Evolutionary conservation across 78 protist genomes (phyloP).

Genomic region (Tieghemostelium lacteum): DNA sequence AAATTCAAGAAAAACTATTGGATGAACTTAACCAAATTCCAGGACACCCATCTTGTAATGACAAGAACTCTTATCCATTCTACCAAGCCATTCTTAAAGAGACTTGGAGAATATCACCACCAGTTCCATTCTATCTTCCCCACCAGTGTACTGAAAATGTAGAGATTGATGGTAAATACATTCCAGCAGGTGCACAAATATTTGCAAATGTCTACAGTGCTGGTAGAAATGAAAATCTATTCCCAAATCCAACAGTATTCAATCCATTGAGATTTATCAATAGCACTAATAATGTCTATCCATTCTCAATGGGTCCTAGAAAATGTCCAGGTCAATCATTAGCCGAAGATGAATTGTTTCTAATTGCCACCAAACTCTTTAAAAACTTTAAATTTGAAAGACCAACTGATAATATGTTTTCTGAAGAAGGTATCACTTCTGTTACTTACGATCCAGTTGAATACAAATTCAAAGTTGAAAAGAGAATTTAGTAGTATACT

Average conservation of each 20-base stretch:
- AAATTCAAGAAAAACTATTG: conserved; percentile 26
- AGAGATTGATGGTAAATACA: conserved; percentile 24
- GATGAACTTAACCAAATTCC: not conserved
- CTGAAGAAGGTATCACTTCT: not conserved
- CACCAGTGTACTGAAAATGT: conserved; percentile 10
- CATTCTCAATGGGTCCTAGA: conserved; percentile 7
- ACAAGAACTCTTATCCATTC: conserved; percentile 8
- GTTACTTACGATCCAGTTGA: conserved; percentile 10
- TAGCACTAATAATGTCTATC: not conserved
- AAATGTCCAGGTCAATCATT: conserved; percentile 36
- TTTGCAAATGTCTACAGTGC: conserved; percentile 23
- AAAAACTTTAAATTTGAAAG: conserved; percentile 11
- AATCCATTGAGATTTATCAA: conserved; percentile 45
- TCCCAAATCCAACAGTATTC: conserved; percentile 14
- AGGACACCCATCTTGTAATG: not conserved
- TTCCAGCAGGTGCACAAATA: conserved; percentile 40
- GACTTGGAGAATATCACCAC: conserved; percentile 11
- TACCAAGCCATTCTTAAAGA: conserved; percentile 19
- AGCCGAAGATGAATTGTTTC: conserved; percentile 16
- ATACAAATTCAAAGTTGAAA: not conserved
- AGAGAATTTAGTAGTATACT: no score
- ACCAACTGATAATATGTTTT: not conserved
- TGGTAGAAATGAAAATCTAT: not conserved
- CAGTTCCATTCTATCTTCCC: conserved; percentile 26
- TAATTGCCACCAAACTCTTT: conserved; percentile 20